A percentile compares a stretch with the other conserved stretches of the same genome.
Evolutionary conservation across 768 basidiomycete species (phyloP).

Genomic region (Mycena amicta): DNA sequence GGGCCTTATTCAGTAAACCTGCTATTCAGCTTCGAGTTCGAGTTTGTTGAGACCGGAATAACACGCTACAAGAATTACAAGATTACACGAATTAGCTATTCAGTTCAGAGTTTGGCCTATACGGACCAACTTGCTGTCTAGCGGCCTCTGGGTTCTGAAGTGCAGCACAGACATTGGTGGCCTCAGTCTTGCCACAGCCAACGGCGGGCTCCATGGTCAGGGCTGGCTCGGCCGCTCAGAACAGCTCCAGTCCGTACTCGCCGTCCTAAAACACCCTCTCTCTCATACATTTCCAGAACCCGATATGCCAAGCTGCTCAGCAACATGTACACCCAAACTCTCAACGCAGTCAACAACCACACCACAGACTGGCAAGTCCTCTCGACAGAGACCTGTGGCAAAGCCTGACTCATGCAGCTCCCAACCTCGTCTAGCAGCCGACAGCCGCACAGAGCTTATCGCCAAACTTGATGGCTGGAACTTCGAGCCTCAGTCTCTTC

Average conservation of each 20-base stretch:
- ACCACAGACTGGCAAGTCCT: slow-evolving; percentile 43
- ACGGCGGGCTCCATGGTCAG: slow-evolving; percentile 56
- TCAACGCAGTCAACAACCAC: slow-evolving; percentile 67
- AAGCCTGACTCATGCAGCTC: neutral
- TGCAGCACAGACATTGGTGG: slow-evolving; percentile 94
- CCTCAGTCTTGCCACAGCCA: slow-evolving; percentile 74
- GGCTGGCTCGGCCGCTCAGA: slow-evolving; percentile 65
- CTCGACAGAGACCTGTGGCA: slow-evolving; percentile 1
- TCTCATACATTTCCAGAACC: slow-evolving; percentile 34
- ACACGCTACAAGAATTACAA: too few relatives aligned
- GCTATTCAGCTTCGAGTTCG: too few relatives aligned
- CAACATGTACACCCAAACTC: slow-evolving; percentile 83
- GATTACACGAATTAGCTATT: too few relatives aligned
- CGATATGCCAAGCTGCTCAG: slow-evolving; percentile 81
- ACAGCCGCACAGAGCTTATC: slow-evolving; percentile 66
- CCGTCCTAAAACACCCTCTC: slow-evolving; percentile 3
- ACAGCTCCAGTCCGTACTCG: slow-evolving; percentile 49
- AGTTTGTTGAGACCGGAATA: too few relatives aligned
- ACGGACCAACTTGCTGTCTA: too few relatives aligned
- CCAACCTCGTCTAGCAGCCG: slow-evolving; percentile 48
- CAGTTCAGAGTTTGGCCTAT: too few relatives aligned
- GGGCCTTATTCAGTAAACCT: too few relatives aligned
- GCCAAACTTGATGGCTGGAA: slow-evolving; percentile 75
- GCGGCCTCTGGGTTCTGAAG: too few relatives aligned
- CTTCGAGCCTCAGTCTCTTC: slow-evolving; percentile 85